Evolutionary conservation across 2,329 filamentous ascomycete genomes (phyloP).

Genomic region (Myriosclerotinia curreyana): DNA sequence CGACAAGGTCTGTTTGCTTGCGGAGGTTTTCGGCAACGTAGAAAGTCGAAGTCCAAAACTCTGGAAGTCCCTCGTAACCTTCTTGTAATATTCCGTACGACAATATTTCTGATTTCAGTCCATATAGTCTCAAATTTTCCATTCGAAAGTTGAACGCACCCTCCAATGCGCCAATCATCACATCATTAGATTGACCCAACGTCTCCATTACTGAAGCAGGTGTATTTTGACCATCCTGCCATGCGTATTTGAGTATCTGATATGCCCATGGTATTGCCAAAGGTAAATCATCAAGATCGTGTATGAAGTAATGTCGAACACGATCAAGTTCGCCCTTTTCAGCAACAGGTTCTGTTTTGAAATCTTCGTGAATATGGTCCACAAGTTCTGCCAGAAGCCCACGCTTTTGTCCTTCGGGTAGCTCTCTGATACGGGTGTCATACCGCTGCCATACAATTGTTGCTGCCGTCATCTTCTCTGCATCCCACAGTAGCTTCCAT

Average conservation of each 20-base stretch:
- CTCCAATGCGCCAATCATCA: conserved; percentile 63
- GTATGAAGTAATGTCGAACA: conserved; percentile 82
- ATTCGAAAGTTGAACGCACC: conserved; percentile 68
- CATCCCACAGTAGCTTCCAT: conserved; percentile 83
- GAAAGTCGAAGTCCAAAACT: conserved; percentile 80
- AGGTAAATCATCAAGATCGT: conserved; percentile 69
- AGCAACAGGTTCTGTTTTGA: conserved; percentile 64
- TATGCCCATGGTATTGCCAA: conserved; percentile 76
- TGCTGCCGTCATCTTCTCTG: conserved; percentile 84
- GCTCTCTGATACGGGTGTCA: conserved; percentile 62
- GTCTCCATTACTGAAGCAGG: conserved; percentile 43
- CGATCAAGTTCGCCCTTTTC: conserved; percentile 70
- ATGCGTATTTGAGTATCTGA: conserved; percentile 70
- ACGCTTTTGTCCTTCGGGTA: conserved; percentile 59
- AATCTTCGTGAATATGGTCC: conserved; percentile 70
- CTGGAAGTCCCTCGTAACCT: conserved; percentile 66
- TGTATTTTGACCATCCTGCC: conserved; percentile 58
- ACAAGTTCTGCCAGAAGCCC: conserved; percentile 73
- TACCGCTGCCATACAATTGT: conserved; percentile 77
- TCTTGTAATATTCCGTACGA: conserved; percentile 60
- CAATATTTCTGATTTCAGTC: conserved; percentile 64
- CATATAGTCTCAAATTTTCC: conserved; percentile 67
- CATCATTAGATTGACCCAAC: conserved; percentile 66
- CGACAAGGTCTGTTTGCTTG: conserved; percentile 56
- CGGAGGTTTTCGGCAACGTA: conserved; percentile 61